These are phyloP conservation scores for Nannizziopsis arthrosporioides DNA, from an alignment of 2,329 filamentous ascomycete species.

Conservation along the genomic window DNA sequence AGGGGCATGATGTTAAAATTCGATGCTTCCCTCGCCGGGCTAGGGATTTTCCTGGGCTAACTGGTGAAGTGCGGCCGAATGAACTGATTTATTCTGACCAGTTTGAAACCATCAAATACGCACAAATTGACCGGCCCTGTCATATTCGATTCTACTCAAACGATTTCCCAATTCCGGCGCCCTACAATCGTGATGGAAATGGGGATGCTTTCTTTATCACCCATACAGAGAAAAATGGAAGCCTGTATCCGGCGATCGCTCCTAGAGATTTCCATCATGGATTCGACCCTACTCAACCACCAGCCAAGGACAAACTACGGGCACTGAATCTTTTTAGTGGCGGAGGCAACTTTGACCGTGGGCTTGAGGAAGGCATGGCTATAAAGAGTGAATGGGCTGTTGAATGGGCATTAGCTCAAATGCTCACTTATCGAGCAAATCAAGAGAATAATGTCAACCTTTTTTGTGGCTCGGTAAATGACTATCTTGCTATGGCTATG, in stretches of 20 bases:
- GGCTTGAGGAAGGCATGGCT: conserved; percentile 58
- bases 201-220: conserved; percentile 57
- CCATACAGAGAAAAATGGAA: conserved; percentile 24
- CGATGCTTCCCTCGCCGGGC: conserved; percentile 44
- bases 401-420: conserved; percentile 51
- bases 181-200: conserved; percentile 54
- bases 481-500: conserved; percentile 49
- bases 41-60: conserved; percentile 24
- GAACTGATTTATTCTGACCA: conserved; percentile 40
- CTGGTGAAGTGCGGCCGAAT: conserved; percentile 42
- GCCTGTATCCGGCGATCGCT: conserved; percentile 15
- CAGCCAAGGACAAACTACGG: conserved; percentile 33
- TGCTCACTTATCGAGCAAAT: conserved; percentile 67
- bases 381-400: conserved; percentile 56
- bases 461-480: conserved; percentile 62
- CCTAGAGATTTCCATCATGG: conserved; percentile 41
- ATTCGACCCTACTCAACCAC: conserved; percentile 36
- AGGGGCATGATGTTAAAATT: conserved; percentile 31
- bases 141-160: conserved; percentile 45
- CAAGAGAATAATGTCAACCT: conserved; percentile 38
- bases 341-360: conserved; percentile 64
- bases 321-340: conserved; percentile 68
- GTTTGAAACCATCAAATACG: conserved; percentile 27
- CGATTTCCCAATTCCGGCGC: conserved; percentile 42
- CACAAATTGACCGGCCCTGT: conserved; percentile 46